These are phyloP conservation scores for Penicillium sp. DNA, from an alignment of 2,329 filamentous ascomycete genomes.

Conservation along the genomic window DNA sequence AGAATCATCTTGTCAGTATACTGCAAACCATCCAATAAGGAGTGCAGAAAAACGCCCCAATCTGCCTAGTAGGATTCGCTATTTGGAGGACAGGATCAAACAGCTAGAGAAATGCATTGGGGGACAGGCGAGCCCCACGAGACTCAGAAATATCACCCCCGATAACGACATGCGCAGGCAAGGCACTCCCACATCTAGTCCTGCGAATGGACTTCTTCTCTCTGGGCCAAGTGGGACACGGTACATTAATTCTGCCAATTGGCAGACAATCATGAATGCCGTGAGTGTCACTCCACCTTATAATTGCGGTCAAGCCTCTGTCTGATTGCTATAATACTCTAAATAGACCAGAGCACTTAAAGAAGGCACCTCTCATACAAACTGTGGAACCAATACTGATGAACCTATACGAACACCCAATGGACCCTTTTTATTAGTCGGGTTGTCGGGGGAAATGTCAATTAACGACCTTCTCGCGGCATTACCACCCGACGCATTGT, in stretches of 20 bases:
- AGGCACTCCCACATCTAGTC: neutral
- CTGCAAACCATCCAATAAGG: constrained; percentile 5
- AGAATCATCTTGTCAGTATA: constrained; percentile 16
- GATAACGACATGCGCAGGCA: neutral
- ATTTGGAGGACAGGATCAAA: neutral
- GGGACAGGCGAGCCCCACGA: neutral
- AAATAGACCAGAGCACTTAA: neutral
- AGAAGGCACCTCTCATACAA: neutral
- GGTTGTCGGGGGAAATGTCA: neutral
- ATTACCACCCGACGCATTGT: constrained; percentile 23
- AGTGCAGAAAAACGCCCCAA: constrained; percentile 6
- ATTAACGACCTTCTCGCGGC: constrained; percentile 23
- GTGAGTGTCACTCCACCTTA: neutral
- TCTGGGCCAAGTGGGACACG: neutral
- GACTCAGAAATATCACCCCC: neutral
- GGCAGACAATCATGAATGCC: neutral
- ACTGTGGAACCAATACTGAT: constrained; percentile 8
- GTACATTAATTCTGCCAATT: neutral
- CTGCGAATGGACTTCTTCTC: neutral
- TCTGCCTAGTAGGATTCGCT: constrained; percentile 22
- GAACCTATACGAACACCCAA: constrained; percentile 14
- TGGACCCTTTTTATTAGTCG: constrained; percentile 12
- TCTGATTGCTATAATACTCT: neutral
- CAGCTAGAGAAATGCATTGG: neutral
- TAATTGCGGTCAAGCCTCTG: neutral